phyloP scores from a whole-genome alignment of 1,139 yeast genomes.

The Entelexis sorbosivorans region DNA sequence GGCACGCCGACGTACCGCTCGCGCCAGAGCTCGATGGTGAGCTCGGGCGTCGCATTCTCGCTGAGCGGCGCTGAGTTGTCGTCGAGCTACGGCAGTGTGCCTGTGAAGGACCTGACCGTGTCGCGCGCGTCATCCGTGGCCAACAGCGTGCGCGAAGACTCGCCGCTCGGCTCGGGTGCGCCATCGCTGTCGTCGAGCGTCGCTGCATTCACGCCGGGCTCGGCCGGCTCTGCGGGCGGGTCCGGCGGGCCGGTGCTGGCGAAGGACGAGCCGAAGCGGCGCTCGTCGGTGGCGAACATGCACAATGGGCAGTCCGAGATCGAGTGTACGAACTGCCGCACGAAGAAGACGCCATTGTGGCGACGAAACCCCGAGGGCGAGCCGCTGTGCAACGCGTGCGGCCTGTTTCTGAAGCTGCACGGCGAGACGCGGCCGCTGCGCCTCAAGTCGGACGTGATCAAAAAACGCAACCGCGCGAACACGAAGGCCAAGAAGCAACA shows the following conservation, averaged over 20 bases:
- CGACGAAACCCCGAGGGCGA: slow-evolving; percentile 83
- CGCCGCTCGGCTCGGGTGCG: not conserved
- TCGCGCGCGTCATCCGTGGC: slow-evolving; percentile 11
- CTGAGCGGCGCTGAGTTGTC: slow-evolving; percentile 1
- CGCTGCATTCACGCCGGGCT: not conserved
- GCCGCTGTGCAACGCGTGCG: slow-evolving; percentile 88
- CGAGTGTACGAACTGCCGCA: slow-evolving; percentile 72
- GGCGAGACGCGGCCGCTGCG: slow-evolving; percentile 85
- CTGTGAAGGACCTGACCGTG: slow-evolving; percentile 12
- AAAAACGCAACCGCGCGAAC: slow-evolving; percentile 44
- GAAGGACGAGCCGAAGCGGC: slow-evolving; percentile 7
- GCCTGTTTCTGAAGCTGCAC: slow-evolving; percentile 72
- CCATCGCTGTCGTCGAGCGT: not conserved
- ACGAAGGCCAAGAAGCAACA: slow-evolving; percentile 16
- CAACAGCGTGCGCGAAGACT: slow-evolving; percentile 5
- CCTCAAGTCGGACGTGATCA: slow-evolving; percentile 79
- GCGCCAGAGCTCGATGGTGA: slow-evolving; percentile 16
- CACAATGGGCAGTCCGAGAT: slow-evolving; percentile 8
- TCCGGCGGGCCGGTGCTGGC: not conserved
- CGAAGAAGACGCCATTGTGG: slow-evolving; percentile 88
- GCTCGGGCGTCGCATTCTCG: slow-evolving; percentile 11
- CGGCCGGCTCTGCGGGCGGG: slow-evolving; percentile 4
- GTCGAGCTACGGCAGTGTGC: slow-evolving; percentile 8
- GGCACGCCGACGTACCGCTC: slow-evolving; percentile 19
- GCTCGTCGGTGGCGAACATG: not conserved